phyloP scores from a whole-genome alignment of 192 early-diverging fungal species.

The Rhizophagus prolifer region DNA sequence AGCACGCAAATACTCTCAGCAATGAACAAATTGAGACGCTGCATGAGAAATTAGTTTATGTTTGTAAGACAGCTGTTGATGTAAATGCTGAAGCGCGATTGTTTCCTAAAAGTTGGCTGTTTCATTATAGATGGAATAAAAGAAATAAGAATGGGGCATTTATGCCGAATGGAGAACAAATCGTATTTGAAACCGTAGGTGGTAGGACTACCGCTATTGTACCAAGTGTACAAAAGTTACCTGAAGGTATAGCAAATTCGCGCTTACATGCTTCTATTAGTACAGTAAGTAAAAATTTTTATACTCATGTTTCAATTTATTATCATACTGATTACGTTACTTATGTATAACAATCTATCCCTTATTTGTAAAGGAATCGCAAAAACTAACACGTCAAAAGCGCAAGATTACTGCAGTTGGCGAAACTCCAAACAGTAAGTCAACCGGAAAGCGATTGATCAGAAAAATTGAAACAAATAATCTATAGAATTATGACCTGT shows the following conservation, averaged over 20 bases:
- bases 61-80: constrained; percentile 56
- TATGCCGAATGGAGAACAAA: constrained; percentile 56
- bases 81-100: constrained; percentile 65
- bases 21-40: constrained; percentile 48
- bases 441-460: background rate
- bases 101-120: constrained; percentile 77
- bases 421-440: background rate
- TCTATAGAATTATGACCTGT: too few relatives aligned
- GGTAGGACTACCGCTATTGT: constrained; percentile 67
- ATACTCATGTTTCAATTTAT: background rate
- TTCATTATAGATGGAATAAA: constrained; percentile 77
- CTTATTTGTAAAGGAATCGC: background rate
- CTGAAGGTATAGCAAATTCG: background rate
- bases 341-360: background rate
- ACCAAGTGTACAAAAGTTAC: constrained; percentile 55
- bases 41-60: constrained; percentile 44
- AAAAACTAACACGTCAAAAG: background rate
- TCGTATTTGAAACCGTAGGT: constrained; percentile 70
- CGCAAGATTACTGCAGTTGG: background rate
- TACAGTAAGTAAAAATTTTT: background rate
- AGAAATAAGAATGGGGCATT: constrained; percentile 40
- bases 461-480: too few relatives aligned
- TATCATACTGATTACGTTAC: background rate
- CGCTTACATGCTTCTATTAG: background rate
- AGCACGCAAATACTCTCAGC: constrained; percentile 48